These are phyloP conservation scores for Jackrogersella multiformis DNA, from an alignment of 495 filamentous ascomycete genomes.

Conservation along the genomic window DNA sequence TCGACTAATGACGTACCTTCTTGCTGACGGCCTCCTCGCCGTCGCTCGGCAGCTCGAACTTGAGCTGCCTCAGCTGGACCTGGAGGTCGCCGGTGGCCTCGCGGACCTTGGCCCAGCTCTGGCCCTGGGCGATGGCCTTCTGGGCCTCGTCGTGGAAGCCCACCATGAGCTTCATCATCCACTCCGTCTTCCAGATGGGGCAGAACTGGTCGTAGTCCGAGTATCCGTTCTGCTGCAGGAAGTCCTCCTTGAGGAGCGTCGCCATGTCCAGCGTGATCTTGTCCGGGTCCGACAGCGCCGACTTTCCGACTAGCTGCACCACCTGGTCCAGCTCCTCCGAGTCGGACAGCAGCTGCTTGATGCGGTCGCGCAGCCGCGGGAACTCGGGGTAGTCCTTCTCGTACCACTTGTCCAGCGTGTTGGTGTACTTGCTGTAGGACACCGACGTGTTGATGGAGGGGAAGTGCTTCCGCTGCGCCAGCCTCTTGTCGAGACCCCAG, in stretches of 20 bases:
- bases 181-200: constrained; percentile 98
- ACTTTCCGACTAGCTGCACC: constrained; percentile 97
- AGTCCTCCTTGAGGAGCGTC: constrained; percentile 94
- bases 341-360: constrained; percentile 90
- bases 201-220: constrained; percentile 99
- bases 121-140: constrained; percentile 90
- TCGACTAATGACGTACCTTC: constrained; percentile 67
- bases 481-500: constrained; percentile 99
- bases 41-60: constrained; percentile 90
- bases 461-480: constrained; percentile 99
- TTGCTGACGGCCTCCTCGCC: constrained; percentile 76
- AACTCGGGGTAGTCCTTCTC: constrained; percentile 93
- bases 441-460: constrained; percentile 95
- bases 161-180: constrained; percentile 99
- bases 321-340: constrained; percentile 98
- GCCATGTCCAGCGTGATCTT: constrained; percentile 98
- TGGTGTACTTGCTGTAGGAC: constrained; percentile 97
- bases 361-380: constrained; percentile 88
- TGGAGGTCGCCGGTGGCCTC: constrained; percentile 91
- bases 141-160: constrained; percentile 97
- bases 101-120: constrained; percentile 89
- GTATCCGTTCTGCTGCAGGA: constrained; percentile 99
- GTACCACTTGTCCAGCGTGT: constrained; percentile 88
- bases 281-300: constrained; percentile 92
- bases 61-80: constrained; percentile 83